Evolutionary conservation across 2,329 filamentous ascomycete species (phyloP).

Genomic region (Aspergillus pseudoviridinutans): DNA sequence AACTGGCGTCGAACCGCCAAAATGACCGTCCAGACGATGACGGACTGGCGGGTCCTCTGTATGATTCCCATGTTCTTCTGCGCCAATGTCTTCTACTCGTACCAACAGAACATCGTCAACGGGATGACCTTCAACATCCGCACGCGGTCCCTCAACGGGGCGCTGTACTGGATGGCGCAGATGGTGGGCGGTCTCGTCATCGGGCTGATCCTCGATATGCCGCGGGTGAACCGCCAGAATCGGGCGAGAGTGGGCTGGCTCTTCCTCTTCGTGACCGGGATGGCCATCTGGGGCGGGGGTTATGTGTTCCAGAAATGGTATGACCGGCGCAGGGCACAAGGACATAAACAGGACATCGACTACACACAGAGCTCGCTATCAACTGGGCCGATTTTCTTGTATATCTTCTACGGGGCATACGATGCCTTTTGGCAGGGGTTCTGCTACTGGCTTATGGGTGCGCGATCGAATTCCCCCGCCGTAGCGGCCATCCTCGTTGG

Average conservation of each 20-base stretch:
- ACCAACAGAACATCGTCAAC: constrained; percentile 56
- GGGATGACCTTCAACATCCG: constrained; percentile 53
- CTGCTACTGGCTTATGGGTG: constrained; percentile 59
- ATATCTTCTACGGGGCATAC: constrained; percentile 67
- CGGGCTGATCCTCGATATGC: constrained; percentile 36
- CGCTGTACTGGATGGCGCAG: constrained; percentile 55
- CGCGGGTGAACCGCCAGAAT: constrained; percentile 40
- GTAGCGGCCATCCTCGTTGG: constrained; percentile 45
- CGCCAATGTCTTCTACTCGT: constrained; percentile 55
- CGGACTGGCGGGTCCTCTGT: constrained; percentile 44
- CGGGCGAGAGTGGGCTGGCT: constrained; percentile 48
- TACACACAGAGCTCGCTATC: constrained; percentile 48
- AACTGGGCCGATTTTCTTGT: constrained; percentile 62
- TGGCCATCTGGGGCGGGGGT: constrained; percentile 58
- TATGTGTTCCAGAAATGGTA: constrained; percentile 62
- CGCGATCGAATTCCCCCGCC: constrained; percentile 41
- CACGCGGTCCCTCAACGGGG: constrained; percentile 53
- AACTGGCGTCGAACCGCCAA: constrained; percentile 29
- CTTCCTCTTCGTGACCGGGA: constrained; percentile 47
- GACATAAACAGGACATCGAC: constrained; percentile 46
- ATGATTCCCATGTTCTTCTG: constrained; percentile 54
- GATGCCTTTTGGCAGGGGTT: constrained; percentile 65
- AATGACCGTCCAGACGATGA: constrained; percentile 36
- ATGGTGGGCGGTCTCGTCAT: constrained; percentile 51
- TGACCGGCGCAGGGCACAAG: constrained; percentile 37